These are phyloP conservation scores for Penstemon eatonii DNA, from an alignment of 257 asterid genomes.

Conservation along the genomic window DNA sequence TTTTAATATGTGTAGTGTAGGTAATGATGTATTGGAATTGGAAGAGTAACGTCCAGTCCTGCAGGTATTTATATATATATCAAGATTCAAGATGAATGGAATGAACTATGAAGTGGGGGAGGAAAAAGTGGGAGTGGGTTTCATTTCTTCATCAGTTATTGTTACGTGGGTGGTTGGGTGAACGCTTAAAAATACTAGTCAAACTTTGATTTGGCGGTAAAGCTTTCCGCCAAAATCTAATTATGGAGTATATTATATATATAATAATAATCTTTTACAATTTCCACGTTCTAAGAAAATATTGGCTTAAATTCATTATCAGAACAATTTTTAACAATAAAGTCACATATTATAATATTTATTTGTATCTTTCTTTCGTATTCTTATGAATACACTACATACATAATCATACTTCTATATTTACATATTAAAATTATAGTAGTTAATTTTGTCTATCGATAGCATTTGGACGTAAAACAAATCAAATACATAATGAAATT, in stretches of 20 bases:
- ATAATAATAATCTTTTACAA: background rate
- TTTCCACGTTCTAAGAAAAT: background rate
- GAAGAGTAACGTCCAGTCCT: background rate
- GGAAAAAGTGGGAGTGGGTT: constrained; percentile 37
- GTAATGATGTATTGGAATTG: background rate
- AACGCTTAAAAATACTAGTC: constrained; percentile 17
- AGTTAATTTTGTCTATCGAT: no score
- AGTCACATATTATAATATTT: no score
- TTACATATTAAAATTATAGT: no score
- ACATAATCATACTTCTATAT: no score
- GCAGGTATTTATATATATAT: background rate
- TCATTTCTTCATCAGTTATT: constrained; percentile 22
- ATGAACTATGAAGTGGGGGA: constrained; percentile 19
- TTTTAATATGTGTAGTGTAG: background rate
- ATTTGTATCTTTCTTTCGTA: no score
- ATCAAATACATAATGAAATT: no score
- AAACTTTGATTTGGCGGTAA: constrained; percentile 5
- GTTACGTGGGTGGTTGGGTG: constrained; percentile 19
- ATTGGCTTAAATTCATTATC: background rate
- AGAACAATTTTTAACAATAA: no score
- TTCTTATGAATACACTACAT: no score
- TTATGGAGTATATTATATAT: background rate
- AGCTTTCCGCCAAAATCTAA: background rate
- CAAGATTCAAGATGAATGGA: background rate
- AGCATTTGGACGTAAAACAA: no score